A percentile compares a stretch with the other conserved stretches of the same genome.
Conservation (phyloP, 2,329 filamentous ascomycete species). For the Colletotrichum tofieldiae region DNA sequence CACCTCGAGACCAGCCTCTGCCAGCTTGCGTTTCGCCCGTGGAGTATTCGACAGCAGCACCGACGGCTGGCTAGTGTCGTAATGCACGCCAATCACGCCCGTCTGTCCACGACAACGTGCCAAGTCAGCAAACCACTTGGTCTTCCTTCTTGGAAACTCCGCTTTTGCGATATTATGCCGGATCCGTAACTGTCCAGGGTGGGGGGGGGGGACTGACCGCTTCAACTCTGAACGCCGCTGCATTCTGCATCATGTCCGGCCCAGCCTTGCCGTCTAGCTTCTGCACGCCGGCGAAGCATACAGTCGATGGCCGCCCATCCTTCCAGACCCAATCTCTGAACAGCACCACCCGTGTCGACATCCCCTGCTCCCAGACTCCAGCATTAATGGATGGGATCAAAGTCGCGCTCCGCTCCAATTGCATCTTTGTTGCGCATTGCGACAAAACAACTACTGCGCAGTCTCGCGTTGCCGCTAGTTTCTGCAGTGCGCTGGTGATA, state of each 20-base stretch:
- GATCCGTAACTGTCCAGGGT: slow-evolving; percentile 16
- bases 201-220: slow-evolving; percentile 54
- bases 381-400: slow-evolving; percentile 83
- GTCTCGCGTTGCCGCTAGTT: slow-evolving; percentile 80
- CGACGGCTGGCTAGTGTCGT: slow-evolving; percentile 56
- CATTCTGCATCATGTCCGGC: slow-evolving; percentile 57
- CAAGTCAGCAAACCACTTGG: slow-evolving; percentile 32
- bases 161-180: slow-evolving; percentile 34
- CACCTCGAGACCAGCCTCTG: slow-evolving; percentile 72
- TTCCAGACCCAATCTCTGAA: slow-evolving; percentile 83
- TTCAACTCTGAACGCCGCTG: slow-evolving; percentile 66
- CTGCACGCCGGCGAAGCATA: slow-evolving; percentile 75
- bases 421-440: slow-evolving; percentile 87
- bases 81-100: slow-evolving; percentile 60
- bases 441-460: slow-evolving; percentile 83
- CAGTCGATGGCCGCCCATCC: slow-evolving; percentile 61
- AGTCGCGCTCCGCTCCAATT: slow-evolving; percentile 75
- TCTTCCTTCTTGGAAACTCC: slow-evolving; percentile 32
- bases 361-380: slow-evolving; percentile 83
- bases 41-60: slow-evolving; percentile 53
- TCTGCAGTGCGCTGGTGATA: slow-evolving; percentile 80
- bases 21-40: slow-evolving; percentile 75
- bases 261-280: slow-evolving; percentile 72
- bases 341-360: slow-evolving; percentile 81
- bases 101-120: slow-evolving; percentile 51